phyloP scores from a whole-genome alignment of 2,329 filamentous ascomycete species.

The Verticillium nubilum region DNA sequence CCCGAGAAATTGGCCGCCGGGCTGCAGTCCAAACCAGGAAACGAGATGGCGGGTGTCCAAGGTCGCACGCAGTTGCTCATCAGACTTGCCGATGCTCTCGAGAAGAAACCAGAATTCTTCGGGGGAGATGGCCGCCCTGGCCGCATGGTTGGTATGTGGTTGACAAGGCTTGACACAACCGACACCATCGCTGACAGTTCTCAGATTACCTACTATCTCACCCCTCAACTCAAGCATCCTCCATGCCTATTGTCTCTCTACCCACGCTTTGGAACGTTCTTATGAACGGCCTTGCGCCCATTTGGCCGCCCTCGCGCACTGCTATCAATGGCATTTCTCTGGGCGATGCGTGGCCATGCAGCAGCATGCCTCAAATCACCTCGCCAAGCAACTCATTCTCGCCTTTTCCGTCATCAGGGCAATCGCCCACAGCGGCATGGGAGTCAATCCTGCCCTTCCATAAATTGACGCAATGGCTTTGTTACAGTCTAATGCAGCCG shows the following conservation, averaged over 20 bases:
- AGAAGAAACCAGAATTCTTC: constrained; percentile 75
- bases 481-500: constrained; percentile 66
- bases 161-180: not conserved
- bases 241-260: constrained; percentile 78
- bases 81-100: constrained; percentile 67
- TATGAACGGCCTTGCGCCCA: constrained; percentile 77
- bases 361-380: constrained; percentile 60
- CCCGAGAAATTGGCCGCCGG: constrained; percentile 71
- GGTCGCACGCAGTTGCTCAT: constrained; percentile 77
- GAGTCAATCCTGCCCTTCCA: constrained; percentile 59
- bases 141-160: constrained; percentile 77
- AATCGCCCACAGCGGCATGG: constrained; percentile 51
- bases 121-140: constrained; percentile 79
- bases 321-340: constrained; percentile 81
- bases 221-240: constrained; percentile 81
- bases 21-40: constrained; percentile 76
- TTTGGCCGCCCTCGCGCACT: constrained; percentile 86
- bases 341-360: constrained; percentile 92
- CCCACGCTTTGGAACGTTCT: constrained; percentile 88
- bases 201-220: constrained; percentile 92
- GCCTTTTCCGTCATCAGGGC: constrained; percentile 35
- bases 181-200: constrained; percentile 12
- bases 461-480: constrained; percentile 67
- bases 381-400: constrained; percentile 46
- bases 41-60: constrained; percentile 78